Conservation (phyloP, 2,329 filamentous ascomycete genomes). For the Epichloe coenophiala region DNA sequence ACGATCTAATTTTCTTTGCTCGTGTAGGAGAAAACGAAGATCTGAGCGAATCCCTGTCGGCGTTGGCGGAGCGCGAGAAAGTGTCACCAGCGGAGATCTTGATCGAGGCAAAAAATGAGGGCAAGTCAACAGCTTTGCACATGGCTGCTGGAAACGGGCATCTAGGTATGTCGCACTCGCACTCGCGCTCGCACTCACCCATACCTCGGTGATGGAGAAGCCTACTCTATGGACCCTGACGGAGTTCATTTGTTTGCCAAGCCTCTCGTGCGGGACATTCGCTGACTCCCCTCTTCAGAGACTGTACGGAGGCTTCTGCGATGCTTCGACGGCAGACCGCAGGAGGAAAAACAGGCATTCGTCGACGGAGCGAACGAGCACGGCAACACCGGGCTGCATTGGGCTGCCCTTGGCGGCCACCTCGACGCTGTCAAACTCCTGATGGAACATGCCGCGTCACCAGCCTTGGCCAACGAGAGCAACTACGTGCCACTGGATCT, state of each 20-base stretch:
- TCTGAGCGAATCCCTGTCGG: slow-evolving; percentile 43
- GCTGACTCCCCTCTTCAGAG: slow-evolving; percentile 18
- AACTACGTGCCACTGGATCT: slow-evolving; percentile 71
- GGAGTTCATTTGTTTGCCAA: fast-evolving
- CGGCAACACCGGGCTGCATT: slow-evolving; percentile 87
- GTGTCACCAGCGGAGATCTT: slow-evolving; percentile 51
- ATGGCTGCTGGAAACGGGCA: slow-evolving; percentile 91
- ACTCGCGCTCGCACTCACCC: no score
- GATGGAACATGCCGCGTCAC: slow-evolving; percentile 62
- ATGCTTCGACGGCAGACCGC: slow-evolving; percentile 27
- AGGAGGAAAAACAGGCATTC: slow-evolving; percentile 34
- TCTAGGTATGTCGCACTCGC: slow-evolving; percentile 40
- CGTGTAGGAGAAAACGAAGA: slow-evolving; percentile 65
- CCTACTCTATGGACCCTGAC: neutral
- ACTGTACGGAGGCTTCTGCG: slow-evolving; percentile 30
- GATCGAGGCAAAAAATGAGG: slow-evolving; percentile 54
- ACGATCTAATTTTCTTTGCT: slow-evolving; percentile 82
- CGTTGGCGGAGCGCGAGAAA: slow-evolving; percentile 48
- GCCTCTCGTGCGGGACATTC: no score
- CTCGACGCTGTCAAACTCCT: slow-evolving; percentile 66
- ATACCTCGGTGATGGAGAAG: neutral
- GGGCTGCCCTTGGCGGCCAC: slow-evolving; percentile 85
- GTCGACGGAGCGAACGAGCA: slow-evolving; percentile 62
- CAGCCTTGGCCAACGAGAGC: slow-evolving; percentile 65
- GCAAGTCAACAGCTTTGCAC: slow-evolving; percentile 72